These are phyloP conservation scores for Lactarius deliciosus DNA, from an alignment of 768 basidiomycete genomes.

Conservation along the genomic window DNA sequence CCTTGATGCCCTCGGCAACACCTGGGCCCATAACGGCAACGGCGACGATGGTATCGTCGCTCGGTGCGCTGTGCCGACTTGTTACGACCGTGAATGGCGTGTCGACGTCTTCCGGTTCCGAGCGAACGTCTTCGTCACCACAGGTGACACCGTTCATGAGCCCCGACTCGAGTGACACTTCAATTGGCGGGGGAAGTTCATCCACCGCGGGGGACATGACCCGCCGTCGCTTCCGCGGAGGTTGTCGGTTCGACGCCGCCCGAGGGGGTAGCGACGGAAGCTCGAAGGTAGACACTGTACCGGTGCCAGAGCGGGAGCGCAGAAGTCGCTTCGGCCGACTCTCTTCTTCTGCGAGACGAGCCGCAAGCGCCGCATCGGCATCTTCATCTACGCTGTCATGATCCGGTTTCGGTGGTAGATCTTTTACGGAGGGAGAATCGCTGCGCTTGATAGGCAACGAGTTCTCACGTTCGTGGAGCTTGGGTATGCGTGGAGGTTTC, in stretches of 20 bases:
- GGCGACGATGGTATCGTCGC: constrained; percentile 55
- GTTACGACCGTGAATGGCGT: constrained; percentile 51
- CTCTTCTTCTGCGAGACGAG: constrained; percentile 35
- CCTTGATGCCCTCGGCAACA: constrained; percentile 3
- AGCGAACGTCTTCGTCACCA: constrained; percentile 41
- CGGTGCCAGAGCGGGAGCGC: constrained; percentile 36
- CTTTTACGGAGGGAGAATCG: constrained; percentile 29
- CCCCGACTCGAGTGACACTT: constrained; percentile 14
- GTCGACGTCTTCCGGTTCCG: constrained; percentile 47
- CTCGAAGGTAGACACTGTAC: constrained; percentile 24
- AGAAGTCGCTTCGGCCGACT: constrained; percentile 33
- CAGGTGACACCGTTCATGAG: constrained; percentile 7
- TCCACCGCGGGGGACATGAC: constrained; percentile 34
- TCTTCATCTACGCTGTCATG: constrained; percentile 27
- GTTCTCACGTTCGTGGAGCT: constrained; percentile 9
- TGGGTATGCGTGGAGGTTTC: constrained; percentile 9
- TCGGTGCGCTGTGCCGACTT: constrained; percentile 55
- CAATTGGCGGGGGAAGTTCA: constrained; percentile 25
- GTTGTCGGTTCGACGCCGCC: constrained; percentile 9
- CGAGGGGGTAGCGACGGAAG: constrained; percentile 19
- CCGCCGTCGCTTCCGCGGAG: constrained; percentile 35
- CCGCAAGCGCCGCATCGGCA: constrained; percentile 34
- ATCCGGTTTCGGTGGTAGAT: constrained; percentile 21
- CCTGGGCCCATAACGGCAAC: constrained; percentile 31
- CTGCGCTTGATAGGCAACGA: constrained; percentile 5